These are phyloP conservation scores for Penicillium thymicola DNA, from an alignment of 2,329 filamentous ascomycete genomes.

Conservation along the genomic window DNA sequence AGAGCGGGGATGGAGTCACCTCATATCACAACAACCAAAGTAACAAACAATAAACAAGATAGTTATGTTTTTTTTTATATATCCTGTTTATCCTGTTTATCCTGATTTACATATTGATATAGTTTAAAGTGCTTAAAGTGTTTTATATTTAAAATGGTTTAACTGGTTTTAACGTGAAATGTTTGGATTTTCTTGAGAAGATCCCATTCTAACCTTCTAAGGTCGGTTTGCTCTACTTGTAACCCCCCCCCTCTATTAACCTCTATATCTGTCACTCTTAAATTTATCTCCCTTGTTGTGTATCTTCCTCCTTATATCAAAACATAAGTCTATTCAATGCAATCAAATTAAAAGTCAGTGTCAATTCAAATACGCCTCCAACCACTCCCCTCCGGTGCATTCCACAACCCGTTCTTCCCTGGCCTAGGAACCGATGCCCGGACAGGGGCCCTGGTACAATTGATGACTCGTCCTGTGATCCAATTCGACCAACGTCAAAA, in stretches of 20 bases:
- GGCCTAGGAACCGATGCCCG: conserved; percentile 20
- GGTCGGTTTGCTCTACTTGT: background rate
- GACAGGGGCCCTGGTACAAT: conserved; percentile 18
- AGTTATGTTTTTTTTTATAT: no score
- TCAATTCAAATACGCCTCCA: conserved; percentile 9
- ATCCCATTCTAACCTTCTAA: background rate
- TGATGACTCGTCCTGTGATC: conserved; percentile 16
- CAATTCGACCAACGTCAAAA: conserved; percentile 18
- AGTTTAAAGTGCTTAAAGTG: background rate
- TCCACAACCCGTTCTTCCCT: conserved; percentile 19
- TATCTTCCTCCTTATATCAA: background rate
- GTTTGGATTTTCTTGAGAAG: background rate
- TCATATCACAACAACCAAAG: conserved; percentile 19
- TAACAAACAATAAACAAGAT: background rate
- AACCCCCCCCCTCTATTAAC: background rate
- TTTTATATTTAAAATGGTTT: background rate
- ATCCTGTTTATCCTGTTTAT: background rate
- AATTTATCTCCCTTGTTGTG: background rate
- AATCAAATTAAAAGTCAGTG: conserved; percentile 1
- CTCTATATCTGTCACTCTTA: background rate
- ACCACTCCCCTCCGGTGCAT: conserved; percentile 20
- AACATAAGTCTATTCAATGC: background rate
- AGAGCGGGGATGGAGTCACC: conserved; percentile 27
- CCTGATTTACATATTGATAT: background rate
- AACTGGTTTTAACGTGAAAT: background rate